phyloP scores from a whole-genome alignment of 1,284 basidiomycete genomes.

The Volvariella surrecta region DNA sequence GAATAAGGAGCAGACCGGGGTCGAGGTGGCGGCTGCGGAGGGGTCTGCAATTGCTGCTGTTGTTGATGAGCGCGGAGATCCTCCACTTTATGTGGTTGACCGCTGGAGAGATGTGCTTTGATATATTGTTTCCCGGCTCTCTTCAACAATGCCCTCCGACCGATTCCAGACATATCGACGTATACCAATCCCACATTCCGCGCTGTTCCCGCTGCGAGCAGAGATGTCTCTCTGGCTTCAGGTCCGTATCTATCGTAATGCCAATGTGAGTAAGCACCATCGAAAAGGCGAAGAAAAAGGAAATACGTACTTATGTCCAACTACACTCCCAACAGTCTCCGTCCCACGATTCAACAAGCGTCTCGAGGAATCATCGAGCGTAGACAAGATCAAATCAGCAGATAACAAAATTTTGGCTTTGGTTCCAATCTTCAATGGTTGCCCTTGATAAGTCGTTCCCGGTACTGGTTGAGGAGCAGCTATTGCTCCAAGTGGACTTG shows the following conservation, averaged over 20 bases:
- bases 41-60: too few species aligned
- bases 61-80: neutral
- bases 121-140: slow-evolving; percentile 47
- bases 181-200: slow-evolving; percentile 72
- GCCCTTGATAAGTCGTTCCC: slow-evolving; percentile 3
- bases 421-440: slow-evolving; percentile 18
- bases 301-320: slow-evolving; percentile 47
- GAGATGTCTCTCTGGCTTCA: slow-evolving; percentile 51
- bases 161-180: slow-evolving; percentile 67
- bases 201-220: slow-evolving; percentile 50
- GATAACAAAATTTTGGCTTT: slow-evolving; percentile 53
- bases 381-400: slow-evolving; percentile 65
- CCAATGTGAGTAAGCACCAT: slow-evolving; percentile 1
- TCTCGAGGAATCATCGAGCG: slow-evolving; percentile 57
- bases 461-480: neutral
- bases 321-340: slow-evolving; percentile 44
- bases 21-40: too few species aligned
- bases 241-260: slow-evolving; percentile 44
- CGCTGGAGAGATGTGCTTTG: slow-evolving; percentile 18
- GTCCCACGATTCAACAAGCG: slow-evolving; percentile 54
- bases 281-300: slow-evolving; percentile 1
- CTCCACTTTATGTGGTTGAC: neutral
- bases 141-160: slow-evolving; percentile 59
- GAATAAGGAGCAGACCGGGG: too few species aligned
- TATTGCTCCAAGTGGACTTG: slow-evolving; percentile 5